Conservation (phyloP, 2,329 filamentous ascomycete genomes). For the Amauroascus verrucosus region DNA sequence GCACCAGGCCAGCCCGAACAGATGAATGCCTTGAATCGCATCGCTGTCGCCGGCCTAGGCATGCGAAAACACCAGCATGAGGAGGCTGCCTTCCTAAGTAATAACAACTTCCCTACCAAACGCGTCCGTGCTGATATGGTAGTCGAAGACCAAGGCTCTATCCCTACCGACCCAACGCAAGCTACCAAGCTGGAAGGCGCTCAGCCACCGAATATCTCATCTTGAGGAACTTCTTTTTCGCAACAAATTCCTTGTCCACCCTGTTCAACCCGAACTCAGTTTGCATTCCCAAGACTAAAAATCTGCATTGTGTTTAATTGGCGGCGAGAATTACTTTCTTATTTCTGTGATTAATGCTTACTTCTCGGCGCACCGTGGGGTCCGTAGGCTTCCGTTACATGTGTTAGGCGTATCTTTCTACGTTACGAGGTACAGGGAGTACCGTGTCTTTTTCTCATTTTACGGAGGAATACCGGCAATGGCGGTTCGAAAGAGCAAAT, state of each 20-base stretch:
- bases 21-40: slow-evolving; percentile 35
- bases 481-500: not conserved
- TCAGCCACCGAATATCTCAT: not conserved
- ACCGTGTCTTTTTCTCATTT: not conserved
- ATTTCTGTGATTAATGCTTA: not conserved
- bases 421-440: not conserved
- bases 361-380: not conserved
- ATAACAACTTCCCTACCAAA: slow-evolving; percentile 26
- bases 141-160: not conserved
- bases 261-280: too few relatives aligned
- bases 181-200: not conserved
- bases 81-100: slow-evolving; percentile 27
- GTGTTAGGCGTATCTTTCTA: not conserved
- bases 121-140: slow-evolving; percentile 12
- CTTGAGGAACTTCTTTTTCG: not conserved
- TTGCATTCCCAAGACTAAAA: not conserved
- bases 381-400: not conserved
- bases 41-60: slow-evolving; percentile 35
- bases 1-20: slow-evolving; percentile 25
- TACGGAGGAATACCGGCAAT: not conserved
- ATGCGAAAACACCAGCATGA: slow-evolving; percentile 36
- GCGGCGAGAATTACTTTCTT: not conserved
- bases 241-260: too few relatives aligned
- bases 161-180: slow-evolving; percentile 1
- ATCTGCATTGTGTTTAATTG: not conserved